phyloP scores from a whole-genome alignment of 73 alveolate species.

The Tetrahymena thermophila region DNA sequence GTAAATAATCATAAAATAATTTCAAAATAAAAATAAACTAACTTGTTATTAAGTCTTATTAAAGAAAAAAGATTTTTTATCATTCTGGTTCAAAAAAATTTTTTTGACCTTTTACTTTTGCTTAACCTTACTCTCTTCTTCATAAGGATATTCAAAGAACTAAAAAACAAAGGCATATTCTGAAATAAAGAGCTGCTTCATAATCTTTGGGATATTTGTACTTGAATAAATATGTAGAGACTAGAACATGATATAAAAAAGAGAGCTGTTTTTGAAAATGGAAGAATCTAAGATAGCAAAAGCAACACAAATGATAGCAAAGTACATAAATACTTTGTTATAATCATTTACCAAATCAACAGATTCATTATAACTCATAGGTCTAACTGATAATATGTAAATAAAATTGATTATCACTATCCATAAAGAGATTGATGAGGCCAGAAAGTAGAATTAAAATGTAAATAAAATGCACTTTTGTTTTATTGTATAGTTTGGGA shows the following conservation, averaged over 20 bases:
- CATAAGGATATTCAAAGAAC: background rate
- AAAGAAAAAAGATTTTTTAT: background rate
- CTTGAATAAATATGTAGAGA: background rate
- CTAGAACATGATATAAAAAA: background rate
- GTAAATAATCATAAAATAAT: background rate
- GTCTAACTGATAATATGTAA: background rate
- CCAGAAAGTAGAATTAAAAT: background rate
- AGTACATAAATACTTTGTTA: background rate
- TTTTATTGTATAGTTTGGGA: background rate
- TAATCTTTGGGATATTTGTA: background rate
- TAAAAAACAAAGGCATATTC: background rate
- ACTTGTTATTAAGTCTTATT: background rate
- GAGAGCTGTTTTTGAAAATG: background rate
- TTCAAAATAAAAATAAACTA: background rate
- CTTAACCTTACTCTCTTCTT: background rate
- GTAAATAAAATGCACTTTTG: background rate
- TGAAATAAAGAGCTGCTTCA: background rate
- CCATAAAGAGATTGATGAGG: background rate
- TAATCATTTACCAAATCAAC: background rate
- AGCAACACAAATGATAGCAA: background rate
- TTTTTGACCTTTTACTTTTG: background rate
- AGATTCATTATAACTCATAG: background rate
- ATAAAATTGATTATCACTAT: background rate
- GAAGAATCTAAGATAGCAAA: background rate
- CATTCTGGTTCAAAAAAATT: background rate